Evolutionary conservation across 495 filamentous ascomycete genomes (phyloP), one percentile per base, ranked within the genome.

Genomic region (Cairneyella variabilis): DNA sequence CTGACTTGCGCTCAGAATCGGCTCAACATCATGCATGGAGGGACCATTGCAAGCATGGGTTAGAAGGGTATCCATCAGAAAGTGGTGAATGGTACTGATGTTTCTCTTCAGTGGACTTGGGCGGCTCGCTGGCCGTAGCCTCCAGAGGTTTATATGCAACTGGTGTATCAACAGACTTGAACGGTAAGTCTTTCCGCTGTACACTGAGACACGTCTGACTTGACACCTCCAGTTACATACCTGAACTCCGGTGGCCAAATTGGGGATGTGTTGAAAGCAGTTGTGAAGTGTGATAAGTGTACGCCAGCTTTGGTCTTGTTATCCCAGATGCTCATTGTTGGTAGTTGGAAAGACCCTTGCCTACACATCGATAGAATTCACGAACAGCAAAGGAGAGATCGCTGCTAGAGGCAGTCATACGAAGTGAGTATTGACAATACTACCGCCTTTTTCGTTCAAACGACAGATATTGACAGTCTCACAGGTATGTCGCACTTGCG

Each of bases 361-460:
- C 12, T 98, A 82, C 61, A 98, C 93, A 1, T 84, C 75, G 2
- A 85, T 97, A 54, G 76, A 74, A 11, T 97, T 98, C 67, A 75
- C 67, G 23, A 91, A 96, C 60, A 62, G 64, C n/a, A 80, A 88
- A 55, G 83, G 87, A 10, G 79, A 96, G 26, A 58, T 96, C 21
- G 80, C 91, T 32, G 93, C 93, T 2, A 72, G 91, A 54, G 93
- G 93, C 20, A 97, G 92, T 60, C 93, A 98, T 72, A 97, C 93
- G 8, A 98, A 98, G 89, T 95, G 64, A 66, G 82, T 45, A n/a
- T n/a, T n/a, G n/a, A n/a, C n/a, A n/a, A n/a, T 30, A n/a, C 39
- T 9, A 14, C 11, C 18, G 18, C 23, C 16, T 23, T 43, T 17
- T 28, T 44, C 36, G 5, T 32, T 30, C 25, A 16, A 21, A 17